Conservation (phyloP, 2,329 filamentous ascomycete genomes). For the Colletotrichum destructivum region DNA sequence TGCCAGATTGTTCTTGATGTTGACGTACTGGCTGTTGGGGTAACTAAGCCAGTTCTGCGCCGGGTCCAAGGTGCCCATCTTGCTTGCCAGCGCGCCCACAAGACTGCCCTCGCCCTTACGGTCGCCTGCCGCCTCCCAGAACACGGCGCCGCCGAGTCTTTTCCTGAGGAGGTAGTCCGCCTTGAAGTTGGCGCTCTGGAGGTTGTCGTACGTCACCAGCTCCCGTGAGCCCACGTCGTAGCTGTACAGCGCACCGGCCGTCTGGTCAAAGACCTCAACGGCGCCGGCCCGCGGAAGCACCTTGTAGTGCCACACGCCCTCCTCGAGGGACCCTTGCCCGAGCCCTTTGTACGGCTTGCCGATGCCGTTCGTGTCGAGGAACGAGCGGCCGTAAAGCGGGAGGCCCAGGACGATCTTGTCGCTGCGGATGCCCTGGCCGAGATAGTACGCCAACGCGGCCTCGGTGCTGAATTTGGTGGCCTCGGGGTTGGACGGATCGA, state of each 20-base stretch:
- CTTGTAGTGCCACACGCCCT: constrained; percentile 82
- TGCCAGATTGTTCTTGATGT: constrained; percentile 59
- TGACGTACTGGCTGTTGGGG: constrained; percentile 71
- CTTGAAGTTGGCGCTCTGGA: constrained; percentile 72
- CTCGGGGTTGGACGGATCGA: constrained; percentile 63
- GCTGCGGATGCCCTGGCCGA: constrained; percentile 69
- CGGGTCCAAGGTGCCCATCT: constrained; percentile 64
- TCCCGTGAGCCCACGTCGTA: constrained; percentile 73
- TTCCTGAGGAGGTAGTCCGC: constrained; percentile 72
- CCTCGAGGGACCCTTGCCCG: constrained; percentile 70
- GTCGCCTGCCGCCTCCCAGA: constrained; percentile 87
- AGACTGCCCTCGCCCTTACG: constrained; percentile 67
- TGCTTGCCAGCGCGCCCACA: constrained; percentile 65
- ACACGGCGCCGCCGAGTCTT: constrained; percentile 82
- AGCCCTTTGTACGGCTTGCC: constrained; percentile 75
- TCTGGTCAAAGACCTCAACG: constrained; percentile 68
- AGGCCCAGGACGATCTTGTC: constrained; percentile 82
- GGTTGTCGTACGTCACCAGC: constrained; percentile 80
- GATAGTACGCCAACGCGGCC: constrained; percentile 75
- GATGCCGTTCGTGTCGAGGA: constrained; percentile 76
- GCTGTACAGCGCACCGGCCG: constrained; percentile 77
- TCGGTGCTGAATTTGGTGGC: constrained; percentile 80
- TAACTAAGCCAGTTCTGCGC: constrained; percentile 68
- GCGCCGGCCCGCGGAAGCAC: constrained; percentile 76
- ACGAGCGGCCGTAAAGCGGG: constrained; percentile 85